Percentiles rank a stretch among this genome's conserved stretches.
These are phyloP conservation scores for Anisodus tanguticus DNA, from an alignment of 257 asterid species.

Conservation along the genomic window DNA sequence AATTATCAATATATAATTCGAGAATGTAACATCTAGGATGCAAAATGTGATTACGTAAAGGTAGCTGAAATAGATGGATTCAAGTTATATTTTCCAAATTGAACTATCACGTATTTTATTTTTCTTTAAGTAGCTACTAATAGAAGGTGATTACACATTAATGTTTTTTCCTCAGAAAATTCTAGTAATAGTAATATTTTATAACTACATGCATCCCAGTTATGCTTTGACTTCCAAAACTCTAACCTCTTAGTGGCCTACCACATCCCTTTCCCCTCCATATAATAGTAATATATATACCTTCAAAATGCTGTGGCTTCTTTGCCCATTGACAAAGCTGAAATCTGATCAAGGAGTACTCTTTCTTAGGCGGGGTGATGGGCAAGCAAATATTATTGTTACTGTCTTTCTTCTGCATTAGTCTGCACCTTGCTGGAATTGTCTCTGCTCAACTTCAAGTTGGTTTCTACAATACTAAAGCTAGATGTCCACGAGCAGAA, in stretches of 20 bases:
- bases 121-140: background rate
- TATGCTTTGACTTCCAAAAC: background rate
- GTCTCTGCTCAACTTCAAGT: conserved; percentile 54
- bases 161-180: background rate
- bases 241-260: background rate
- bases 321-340: background rate
- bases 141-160: background rate
- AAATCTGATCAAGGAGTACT: background rate
- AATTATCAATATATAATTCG: too few relatives aligned
- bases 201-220: conserved; percentile 1
- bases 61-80: too few relatives aligned
- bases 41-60: too few relatives aligned
- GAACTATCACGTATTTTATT: background rate
- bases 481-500: conserved; percentile 60
- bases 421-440: conserved; percentile 32
- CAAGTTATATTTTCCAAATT: too few relatives aligned
- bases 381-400: conserved; percentile 30
- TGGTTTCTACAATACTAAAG: conserved; percentile 57
- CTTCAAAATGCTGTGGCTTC: background rate
- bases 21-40: too few relatives aligned
- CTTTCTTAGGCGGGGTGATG: conserved; percentile 34
- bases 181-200: background rate
- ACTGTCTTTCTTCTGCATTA: conserved; percentile 37
- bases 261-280: background rate
- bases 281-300: background rate